Evolutionary conservation across 257 asterid species (phyloP), one percentile per base, ranked within the genome.

Genomic region (Gentiana straminea): DNA sequence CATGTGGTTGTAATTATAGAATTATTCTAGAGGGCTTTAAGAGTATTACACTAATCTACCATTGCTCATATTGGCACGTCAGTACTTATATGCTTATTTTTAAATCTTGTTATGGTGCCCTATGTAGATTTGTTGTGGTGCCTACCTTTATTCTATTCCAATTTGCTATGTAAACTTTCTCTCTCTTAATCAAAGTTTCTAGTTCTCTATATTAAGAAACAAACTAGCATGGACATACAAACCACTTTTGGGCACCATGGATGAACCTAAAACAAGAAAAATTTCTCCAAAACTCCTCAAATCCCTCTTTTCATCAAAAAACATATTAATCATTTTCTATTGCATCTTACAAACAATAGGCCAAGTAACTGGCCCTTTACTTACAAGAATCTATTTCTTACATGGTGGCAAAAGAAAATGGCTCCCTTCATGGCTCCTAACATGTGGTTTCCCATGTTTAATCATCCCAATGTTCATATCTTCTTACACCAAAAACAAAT

Each of bases 381-480:
- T 73, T n/a, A 53, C 61, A 33, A 73, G 78, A 52, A 13, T 60
- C 12, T 73, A 73, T 51, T 73, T 60, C 68, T 45, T 68, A 35
- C 59, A 73, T 37, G 74, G 74, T 4, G 78, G 78, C 13, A 64
- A 57, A 48, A 57, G 68, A 13, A 73, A 73, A 48, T 73, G 74
- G 74, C 56, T 73, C 24, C 45, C 70, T 34, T 33, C 78, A 33
- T 73, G 66, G 72, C 8, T 68, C 7, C 71, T 73, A 15, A 64
- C 78, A 6, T 71, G 74, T 41, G 71, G 74, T 34, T 73, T 64
- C n/a, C 78, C 78, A 32, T 55, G 57, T n/a, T 51, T 73, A 5
- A 34, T 73, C 61, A 53, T 68, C 36, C 78, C 68, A 4, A 72
- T 72, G 11, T 35, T 15, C 58, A 56, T 73, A 9, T 24, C 24